Evolutionary conservation across 1,284 basidiomycete species (phyloP), one percentile per base, ranked within the genome.

Genomic region (Coniferiporia sulphurascens): DNA sequence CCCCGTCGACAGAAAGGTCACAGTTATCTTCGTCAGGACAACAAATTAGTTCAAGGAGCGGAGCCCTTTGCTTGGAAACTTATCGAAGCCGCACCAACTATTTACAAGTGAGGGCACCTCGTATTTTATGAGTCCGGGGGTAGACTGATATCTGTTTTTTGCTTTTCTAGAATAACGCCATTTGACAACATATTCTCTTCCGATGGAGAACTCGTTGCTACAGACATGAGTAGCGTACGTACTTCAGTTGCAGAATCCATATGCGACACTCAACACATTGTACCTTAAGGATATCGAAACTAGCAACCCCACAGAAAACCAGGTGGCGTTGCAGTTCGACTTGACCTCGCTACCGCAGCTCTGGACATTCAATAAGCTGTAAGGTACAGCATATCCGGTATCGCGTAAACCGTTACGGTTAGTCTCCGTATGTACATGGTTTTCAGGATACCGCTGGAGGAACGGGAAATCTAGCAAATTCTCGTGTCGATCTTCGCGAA

Each of bases 191-290:
- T 54, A 15, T 34, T 59, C n/a, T 54, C 52, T 10, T 19, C 4
- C 1, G 38, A 55, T 43, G 58, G 58, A 13, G 48, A 27, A 13
- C 52, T 59, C n/a, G 52, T 59, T 4, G 58, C 52, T 15, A 59
- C 58, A 10, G 58, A 59, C 27, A 19, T 41, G 2, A 55, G 48
- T 41, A 41, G 38, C 38, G 38, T 41, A 41, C 9, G 38, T 15
- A 3, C 7, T 41, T 3, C 3, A 41, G 9, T 41, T 41, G 9
- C 12, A 41, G 9, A 41, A 8, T 41, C 38, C 38, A 41, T 41
- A 10, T 12, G 3, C 15, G 2, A 8, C 7, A 12, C 15, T 12
- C 38, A 10, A 41, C 27, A 15, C n/a, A 2, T 13, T 35, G 32
- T 8, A 35, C 34, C 8, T 10, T 52, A 19, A 52, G n/a, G 32